phyloP scores from a whole-genome alignment of 176 grass and related monocot genomes.

The Avena sativa region DNA sequence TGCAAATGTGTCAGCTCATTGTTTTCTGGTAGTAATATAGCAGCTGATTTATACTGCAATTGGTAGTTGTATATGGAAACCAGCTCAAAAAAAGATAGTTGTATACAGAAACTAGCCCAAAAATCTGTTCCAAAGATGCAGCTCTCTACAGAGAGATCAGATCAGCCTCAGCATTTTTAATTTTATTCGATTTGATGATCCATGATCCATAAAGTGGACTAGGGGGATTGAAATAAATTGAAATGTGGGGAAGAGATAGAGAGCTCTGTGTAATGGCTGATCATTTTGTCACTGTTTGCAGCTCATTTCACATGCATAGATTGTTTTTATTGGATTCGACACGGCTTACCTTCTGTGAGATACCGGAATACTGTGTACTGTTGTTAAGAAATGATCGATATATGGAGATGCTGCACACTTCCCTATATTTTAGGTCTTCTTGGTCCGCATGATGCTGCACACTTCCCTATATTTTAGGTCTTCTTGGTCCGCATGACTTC shows the following conservation, averaged over 20 bases:
- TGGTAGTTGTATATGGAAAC: neutral
- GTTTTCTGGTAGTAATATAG: neutral
- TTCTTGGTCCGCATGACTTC: neutral
- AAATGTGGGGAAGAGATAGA: neutral
- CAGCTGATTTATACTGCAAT: neutral
- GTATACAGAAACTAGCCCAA: neutral
- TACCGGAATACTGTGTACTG: neutral
- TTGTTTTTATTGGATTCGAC: slow-evolving; percentile 19
- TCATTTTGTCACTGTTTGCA: neutral
- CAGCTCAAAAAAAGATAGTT: neutral
- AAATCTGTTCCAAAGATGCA: neutral
- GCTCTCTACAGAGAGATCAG: neutral
- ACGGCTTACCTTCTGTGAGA: neutral
- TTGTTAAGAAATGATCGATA: neutral
- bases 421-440: neutral
- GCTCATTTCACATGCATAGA: slow-evolving; percentile 13
- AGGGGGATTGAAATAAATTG: neutral
- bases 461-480: neutral
- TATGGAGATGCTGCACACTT: neutral
- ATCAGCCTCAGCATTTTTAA: neutral
- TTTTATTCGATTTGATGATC: neutral
- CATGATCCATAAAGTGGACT: neutral
- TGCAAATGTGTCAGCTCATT: neutral
- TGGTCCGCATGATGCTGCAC: neutral
- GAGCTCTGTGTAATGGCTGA: neutral